Evolutionary conservation across 805 yeast genomes (phyloP), one percentile per base, ranked within the genome.

Genomic region (Sugiyamaella marilandica): DNA sequence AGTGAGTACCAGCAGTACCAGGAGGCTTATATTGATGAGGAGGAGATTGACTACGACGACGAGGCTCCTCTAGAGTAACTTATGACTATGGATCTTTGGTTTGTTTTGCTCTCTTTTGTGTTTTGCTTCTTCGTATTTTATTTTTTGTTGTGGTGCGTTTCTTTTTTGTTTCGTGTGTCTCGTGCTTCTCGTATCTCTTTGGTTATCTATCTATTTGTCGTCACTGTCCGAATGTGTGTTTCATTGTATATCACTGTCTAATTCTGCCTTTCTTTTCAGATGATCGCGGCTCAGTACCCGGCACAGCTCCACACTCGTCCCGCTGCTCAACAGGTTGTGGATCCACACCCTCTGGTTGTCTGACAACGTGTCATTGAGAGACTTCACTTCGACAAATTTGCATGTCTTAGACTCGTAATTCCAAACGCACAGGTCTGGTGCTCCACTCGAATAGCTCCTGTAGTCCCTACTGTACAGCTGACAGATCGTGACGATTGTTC

Each of bases 1-100:
- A 81, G 84, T 66, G 97, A 90, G 73, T 84, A 90, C 69, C 94
- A 87, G 74, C 96, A 90, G 74, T 87, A 89, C 75, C 96, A 89
- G 77, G 92, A 85, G 60, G 87, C 85, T 50, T 79, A 82, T 54
- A 76, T 80, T 52, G 87, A 84, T 54, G 90, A 84, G 64, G 85
- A 81, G 59, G 91, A 82, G 41, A 82, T 80, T 65, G 85, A 78
- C 50, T 83, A 80, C 62, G 88, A 83, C 18, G 55, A 56, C 19
- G 55, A 51, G 39, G 50, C 19, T 4, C 54, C 52, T 39, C 41
- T 50, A 5, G 56, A 53, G 14, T 53, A 50, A 16, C 35, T 35
- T 45, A 14, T 29, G 29, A 26, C 31, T 41, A 39, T 14, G 19
- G 43, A 16, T 39, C 19, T 34, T 34, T n/a, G 16, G 29, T 24